A percentile compares a stretch with the other conserved stretches of the same genome.
Evolutionary conservation across 2,329 filamentous ascomycete genomes (phyloP).

Genomic region (Iodosphaeria phyllophila): DNA sequence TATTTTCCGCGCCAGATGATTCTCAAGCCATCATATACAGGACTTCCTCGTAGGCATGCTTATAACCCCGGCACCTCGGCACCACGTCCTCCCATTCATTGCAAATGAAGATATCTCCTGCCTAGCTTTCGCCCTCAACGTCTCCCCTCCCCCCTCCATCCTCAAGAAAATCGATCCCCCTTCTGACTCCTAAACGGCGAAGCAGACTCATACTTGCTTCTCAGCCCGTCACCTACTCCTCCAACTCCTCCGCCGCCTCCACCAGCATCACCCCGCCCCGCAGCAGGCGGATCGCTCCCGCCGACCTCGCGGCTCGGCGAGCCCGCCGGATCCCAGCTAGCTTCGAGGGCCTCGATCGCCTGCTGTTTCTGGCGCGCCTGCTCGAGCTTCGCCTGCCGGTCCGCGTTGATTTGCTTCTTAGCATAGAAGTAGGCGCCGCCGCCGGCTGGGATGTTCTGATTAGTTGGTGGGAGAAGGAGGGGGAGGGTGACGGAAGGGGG

Average conservation of each 20-base stretch:
- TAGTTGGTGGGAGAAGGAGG: constrained; percentile 4
- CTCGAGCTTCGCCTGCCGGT: constrained; percentile 55
- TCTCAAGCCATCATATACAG: too few species aligned
- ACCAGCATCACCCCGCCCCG: too few species aligned
- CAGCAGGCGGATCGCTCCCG: too few species aligned
- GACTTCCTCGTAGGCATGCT: too few species aligned
- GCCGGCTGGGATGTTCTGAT: constrained; percentile 39
- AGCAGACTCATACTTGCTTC: constrained; percentile 77
- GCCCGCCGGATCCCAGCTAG: constrained; percentile 28
- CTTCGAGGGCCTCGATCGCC: constrained; percentile 34
- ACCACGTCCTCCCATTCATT: too few species aligned
- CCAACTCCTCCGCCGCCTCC: constrained; percentile 38
- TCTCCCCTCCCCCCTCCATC: too few species aligned
- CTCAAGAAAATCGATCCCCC: constrained; percentile 68
- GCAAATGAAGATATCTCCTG: too few species aligned
- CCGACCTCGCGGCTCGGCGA: constrained; percentile 56
- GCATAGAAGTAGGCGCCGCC: constrained; percentile 91
- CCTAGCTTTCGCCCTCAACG: too few species aligned
- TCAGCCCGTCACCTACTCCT: too few species aligned
- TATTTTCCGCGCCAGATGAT: too few species aligned
- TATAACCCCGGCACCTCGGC: too few species aligned
- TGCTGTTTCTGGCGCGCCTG: constrained; percentile 47
- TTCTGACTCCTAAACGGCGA: constrained; percentile 60
- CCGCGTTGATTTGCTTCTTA: constrained; percentile 84
- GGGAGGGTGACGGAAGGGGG: constrained; percentile 1